Evolutionary conservation across 495 filamentous ascomycete genomes (phyloP), one percentile per base, ranked within the genome.

Genomic region (Penicillium subrubescens): DNA sequence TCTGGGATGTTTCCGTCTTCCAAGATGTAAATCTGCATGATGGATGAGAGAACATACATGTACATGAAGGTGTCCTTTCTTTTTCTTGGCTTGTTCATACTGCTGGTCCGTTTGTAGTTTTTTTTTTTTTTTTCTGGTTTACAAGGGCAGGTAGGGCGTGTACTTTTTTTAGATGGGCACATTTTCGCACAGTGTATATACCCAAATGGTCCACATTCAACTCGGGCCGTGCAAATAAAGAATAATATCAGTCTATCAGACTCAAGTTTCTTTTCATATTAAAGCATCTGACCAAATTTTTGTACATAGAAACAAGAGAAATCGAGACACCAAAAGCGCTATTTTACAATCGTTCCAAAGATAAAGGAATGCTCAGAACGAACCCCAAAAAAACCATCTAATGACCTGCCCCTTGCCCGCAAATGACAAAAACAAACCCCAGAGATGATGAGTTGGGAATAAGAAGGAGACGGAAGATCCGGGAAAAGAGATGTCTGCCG

Each of bases 1-100:
- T 82, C 56, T 82, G 80, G 80, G 80, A 82, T 68, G 78, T 81
- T 5, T 80, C 79, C 55, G 79, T 79, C 41, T 81, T 81, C 61
- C 80, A 82, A 37, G 80, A 82, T 54, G 77, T 82, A 29, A 81
- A 79, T 67, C 59, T 81, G 35, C 74, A 15, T 81, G 68, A 71
- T 25, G 44, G 44, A 3, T 11, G 8, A 46, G 23, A 29, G 25
- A 14, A 27, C n/a, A 29, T 46, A 21, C 8, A 17, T 50, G 25
- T 37, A 58, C 17, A 23, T 27, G 21, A 39, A 5, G 8, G 21
- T 31, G 21, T n/a, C 21, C 31, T 37, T 17, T 52, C 52, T 27
- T 8, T 17, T 33, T 37, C 11, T 8, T 27, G 25, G 25, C 25
- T 27, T 27, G 25, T 27, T 27, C 25, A 27, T 33, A 33, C 7